Percentiles rank a stretch among this genome's conserved stretches.
Evolutionary conservation across 305 asterid species (phyloP).

Genomic region (Fraxinus floribunda): DNA sequence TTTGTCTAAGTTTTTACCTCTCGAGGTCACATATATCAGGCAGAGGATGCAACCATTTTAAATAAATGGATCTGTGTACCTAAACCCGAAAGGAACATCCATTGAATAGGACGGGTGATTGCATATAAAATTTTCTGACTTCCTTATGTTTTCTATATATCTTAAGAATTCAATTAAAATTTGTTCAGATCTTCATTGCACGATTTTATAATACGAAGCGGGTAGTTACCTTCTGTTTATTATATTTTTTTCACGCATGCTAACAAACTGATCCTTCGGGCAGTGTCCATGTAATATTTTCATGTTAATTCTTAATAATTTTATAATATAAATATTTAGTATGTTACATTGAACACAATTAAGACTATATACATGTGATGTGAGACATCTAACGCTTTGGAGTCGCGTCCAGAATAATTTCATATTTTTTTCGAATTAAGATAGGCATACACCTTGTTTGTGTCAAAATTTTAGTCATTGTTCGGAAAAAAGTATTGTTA

Average conservation of each 20-base stretch:
- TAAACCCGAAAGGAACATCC: background rate
- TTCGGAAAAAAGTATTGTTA: no score
- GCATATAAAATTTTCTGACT: background rate
- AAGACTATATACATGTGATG: background rate
- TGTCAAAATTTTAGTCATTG: no score
- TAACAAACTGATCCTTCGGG: background rate
- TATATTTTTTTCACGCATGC: background rate
- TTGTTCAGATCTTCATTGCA: background rate
- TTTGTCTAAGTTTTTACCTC: background rate
- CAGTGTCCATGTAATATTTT: background rate
- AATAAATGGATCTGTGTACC: background rate
- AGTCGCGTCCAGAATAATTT: background rate
- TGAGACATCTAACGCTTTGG: background rate
- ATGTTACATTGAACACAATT: background rate
- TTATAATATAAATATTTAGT: background rate
- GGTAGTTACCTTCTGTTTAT: background rate
- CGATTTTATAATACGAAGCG: background rate
- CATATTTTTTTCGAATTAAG: no score
- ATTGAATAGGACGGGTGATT: background rate
- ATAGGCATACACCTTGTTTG: no score
- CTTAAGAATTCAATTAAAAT: background rate
- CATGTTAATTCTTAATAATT: background rate
- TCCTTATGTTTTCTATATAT: background rate
- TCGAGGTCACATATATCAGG: background rate
- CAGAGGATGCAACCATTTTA: background rate